phyloP scores from a whole-genome alignment of 2,329 filamentous ascomycete species.

The Ophiosphaerella herpotricha region DNA sequence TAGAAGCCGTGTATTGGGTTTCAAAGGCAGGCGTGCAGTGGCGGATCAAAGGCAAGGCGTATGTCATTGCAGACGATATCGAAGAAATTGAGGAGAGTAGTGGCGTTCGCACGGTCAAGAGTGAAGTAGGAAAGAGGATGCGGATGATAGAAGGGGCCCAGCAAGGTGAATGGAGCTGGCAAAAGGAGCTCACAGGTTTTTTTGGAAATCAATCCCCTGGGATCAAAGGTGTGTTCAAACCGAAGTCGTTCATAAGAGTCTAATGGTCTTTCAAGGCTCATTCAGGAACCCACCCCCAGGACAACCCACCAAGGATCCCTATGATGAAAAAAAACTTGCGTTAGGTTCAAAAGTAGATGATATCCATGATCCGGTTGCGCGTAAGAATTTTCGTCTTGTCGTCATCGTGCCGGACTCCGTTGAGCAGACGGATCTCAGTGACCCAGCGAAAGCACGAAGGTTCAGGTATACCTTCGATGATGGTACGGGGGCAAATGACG shows the following conservation, averaged over 20 bases:
- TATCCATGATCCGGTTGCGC: slow-evolving; percentile 70
- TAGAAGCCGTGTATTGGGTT: slow-evolving; percentile 88
- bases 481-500: slow-evolving; percentile 43
- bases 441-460: slow-evolving; percentile 65
- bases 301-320: slow-evolving; percentile 51
- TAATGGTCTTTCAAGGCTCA: slow-evolving; percentile 55
- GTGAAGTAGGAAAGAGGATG: slow-evolving; percentile 67
- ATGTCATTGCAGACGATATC: slow-evolving; percentile 73
- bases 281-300: slow-evolving; percentile 62
- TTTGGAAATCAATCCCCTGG: slow-evolving; percentile 86
- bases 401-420: slow-evolving; percentile 82
- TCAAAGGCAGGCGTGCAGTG: slow-evolving; percentile 75
- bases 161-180: slow-evolving; percentile 72
- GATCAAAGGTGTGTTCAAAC: slow-evolving; percentile 66
- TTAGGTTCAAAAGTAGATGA: slow-evolving; percentile 70
- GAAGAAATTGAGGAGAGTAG: slow-evolving; percentile 59
- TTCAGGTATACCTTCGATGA: slow-evolving; percentile 68
- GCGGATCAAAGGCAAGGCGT: slow-evolving; percentile 78
- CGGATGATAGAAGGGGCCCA: slow-evolving; percentile 54
- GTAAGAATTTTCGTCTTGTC: slow-evolving; percentile 81
- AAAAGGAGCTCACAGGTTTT: slow-evolving; percentile 77
- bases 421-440: slow-evolving; percentile 73
- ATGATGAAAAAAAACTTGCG: slow-evolving; percentile 50
- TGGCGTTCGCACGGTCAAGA: slow-evolving; percentile 63
- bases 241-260: not conserved